phyloP scores from a whole-genome alignment of 1,139 yeast species.

The Arxiozyma slooffiae region DNA sequence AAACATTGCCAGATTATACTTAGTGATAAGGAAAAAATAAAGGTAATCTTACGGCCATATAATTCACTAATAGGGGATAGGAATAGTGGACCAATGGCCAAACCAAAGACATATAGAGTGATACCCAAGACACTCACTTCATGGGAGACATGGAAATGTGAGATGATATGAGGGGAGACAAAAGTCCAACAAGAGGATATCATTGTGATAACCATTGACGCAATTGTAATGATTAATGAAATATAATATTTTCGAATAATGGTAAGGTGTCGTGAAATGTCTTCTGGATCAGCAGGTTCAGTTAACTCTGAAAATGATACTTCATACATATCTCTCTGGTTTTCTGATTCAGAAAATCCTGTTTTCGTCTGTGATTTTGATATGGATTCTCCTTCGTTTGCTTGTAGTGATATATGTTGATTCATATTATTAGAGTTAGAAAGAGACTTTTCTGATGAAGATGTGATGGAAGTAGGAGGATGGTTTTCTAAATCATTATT shows the following conservation, averaged over 20 bases:
- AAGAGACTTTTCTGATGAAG: neutral
- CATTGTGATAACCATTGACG: slow-evolving; percentile 41
- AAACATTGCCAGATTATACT: slow-evolving; percentile 56
- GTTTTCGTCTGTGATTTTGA: neutral
- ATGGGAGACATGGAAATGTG: slow-evolving; percentile 41
- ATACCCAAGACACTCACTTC: slow-evolving; percentile 57
- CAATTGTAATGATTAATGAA: slow-evolving; percentile 41
- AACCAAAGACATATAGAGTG: slow-evolving; percentile 61
- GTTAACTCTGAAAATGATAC: slow-evolving; percentile 28
- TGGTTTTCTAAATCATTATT: neutral
- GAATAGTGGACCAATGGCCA: slow-evolving; percentile 66
- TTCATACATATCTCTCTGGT: slow-evolving; percentile 9
- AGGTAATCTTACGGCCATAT: slow-evolving; percentile 64
- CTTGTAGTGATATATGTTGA: neutral
- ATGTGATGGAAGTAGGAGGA: neutral
- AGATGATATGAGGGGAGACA: slow-evolving; percentile 41
- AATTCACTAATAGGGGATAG: slow-evolving; percentile 77
- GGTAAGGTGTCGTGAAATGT: slow-evolving; percentile 36
- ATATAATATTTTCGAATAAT: slow-evolving; percentile 41
- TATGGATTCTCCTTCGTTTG: neutral
- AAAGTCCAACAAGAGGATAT: slow-evolving; percentile 49
- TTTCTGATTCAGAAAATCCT: neutral
- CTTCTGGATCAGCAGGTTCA: slow-evolving; percentile 40
- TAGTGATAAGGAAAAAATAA: slow-evolving; percentile 46
- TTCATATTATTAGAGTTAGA: neutral